These are phyloP conservation scores for Microthlaspi erraticum DNA, from an alignment of 345 rosid species.

Conservation along the genomic window DNA sequence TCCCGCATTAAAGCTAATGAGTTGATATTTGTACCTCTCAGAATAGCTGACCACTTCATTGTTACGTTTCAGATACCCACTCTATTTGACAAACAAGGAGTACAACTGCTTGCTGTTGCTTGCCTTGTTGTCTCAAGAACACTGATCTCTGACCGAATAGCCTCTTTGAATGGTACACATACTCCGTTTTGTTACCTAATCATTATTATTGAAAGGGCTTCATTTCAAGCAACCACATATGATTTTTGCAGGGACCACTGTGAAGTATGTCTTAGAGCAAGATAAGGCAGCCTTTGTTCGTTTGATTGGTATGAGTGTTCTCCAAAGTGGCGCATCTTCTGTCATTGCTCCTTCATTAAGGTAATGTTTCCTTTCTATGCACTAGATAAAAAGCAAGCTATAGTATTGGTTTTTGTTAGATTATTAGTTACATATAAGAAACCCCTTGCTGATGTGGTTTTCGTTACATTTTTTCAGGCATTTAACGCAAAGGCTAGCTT, in stretches of 20 bases:
- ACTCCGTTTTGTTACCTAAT: slow-evolving; percentile 26
- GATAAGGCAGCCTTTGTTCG: slow-evolving; percentile 81
- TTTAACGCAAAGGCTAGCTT: slow-evolving; percentile 80
- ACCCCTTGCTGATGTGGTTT: slow-evolving; percentile 3
- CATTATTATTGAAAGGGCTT: slow-evolving; percentile 8
- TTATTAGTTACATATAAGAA: slow-evolving; percentile 13
- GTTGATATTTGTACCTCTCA: not conserved
- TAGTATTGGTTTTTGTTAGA: slow-evolving; percentile 4
- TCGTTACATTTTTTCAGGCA: slow-evolving; percentile 56
- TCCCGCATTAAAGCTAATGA: not conserved
- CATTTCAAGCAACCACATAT: slow-evolving; percentile 23
- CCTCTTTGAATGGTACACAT: slow-evolving; percentile 81
- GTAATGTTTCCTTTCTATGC: slow-evolving; percentile 47
- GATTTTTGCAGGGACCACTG: slow-evolving; percentile 79
- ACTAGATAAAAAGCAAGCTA: not conserved
- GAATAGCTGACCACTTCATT: slow-evolving; percentile 23
- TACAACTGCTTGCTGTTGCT: slow-evolving; percentile 82
- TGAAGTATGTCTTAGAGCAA: slow-evolving; percentile 95
- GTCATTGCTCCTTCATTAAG: slow-evolving; percentile 92
- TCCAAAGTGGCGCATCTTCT: slow-evolving; percentile 97
- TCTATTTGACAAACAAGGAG: slow-evolving; percentile 90
- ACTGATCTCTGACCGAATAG: slow-evolving; percentile 93
- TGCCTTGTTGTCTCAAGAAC: slow-evolving; percentile 91
- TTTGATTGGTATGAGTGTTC: slow-evolving; percentile 85
- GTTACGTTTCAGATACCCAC: slow-evolving; percentile 77